Conservation (phyloP, 768 basidiomycete genomes). For the Podaxis carcinomalis region DNA sequence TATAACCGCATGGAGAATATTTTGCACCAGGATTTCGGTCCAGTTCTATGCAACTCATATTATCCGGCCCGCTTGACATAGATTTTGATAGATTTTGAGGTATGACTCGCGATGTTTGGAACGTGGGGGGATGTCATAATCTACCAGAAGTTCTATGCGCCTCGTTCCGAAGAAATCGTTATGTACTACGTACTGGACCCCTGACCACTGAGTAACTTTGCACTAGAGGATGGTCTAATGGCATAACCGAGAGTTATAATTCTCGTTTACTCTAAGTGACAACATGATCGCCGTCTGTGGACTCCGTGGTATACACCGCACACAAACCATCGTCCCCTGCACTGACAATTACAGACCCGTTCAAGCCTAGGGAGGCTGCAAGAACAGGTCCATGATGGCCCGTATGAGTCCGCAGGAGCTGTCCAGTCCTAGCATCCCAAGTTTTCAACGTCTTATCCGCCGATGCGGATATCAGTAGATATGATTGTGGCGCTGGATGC, state of each 20-base stretch:
- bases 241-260: neutral
- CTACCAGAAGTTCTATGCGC: too few species aligned
- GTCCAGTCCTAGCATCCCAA: slow-evolving; percentile 89
- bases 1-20: neutral
- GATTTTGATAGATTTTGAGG: too few species aligned
- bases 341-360: slow-evolving; percentile 74
- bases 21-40: neutral
- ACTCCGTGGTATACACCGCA: slow-evolving; percentile 74
- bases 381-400: slow-evolving; percentile 82
- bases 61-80: too few species aligned
- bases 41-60: too few species aligned
- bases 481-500: slow-evolving; percentile 69
- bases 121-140: too few species aligned
- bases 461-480: slow-evolving; percentile 81
- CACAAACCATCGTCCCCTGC: slow-evolving; percentile 90
- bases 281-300: slow-evolving; percentile 28
- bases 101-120: too few species aligned
- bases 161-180: too few species aligned
- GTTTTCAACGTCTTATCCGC: slow-evolving; percentile 84
- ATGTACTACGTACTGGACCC: too few species aligned
- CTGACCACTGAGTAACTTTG: too few species aligned
- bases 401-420: slow-evolving; percentile 70
- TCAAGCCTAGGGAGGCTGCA: slow-evolving; percentile 64
- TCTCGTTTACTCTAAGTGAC: neutral
- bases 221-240: neutral